A percentile compares a stretch with the other conserved stretches of the same genome.
Conservation (phyloP, 768 basidiomycete genomes). For the Rhizopogon sp. region DNA sequence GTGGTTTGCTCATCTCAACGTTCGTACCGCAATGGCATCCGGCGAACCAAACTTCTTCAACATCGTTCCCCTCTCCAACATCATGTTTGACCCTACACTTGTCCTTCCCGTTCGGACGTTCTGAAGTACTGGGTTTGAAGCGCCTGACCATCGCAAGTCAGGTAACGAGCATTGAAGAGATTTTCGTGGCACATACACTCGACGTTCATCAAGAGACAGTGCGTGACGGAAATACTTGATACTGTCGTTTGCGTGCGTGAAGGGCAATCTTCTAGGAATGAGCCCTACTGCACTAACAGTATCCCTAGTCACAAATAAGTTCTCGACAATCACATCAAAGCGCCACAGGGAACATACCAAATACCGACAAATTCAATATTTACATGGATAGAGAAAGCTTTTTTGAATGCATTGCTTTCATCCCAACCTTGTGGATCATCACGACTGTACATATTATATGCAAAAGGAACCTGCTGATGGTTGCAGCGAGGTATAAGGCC, state of each 20-base stretch:
- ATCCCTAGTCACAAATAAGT: constrained; percentile 45
- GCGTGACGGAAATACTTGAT: constrained; percentile 70
- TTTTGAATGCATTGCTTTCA: constrained; percentile 67
- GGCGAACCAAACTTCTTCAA: constrained; percentile 79
- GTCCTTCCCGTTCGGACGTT: constrained; percentile 38
- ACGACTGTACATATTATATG: constrained; percentile 57
- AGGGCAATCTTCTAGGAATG: constrained; percentile 61
- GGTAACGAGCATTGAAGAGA: constrained; percentile 22
- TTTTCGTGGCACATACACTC: constrained; percentile 30
- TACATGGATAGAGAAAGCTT: constrained; percentile 71
- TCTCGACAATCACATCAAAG: background rate
- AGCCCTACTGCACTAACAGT: constrained; percentile 70
- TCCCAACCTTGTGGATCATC: constrained; percentile 56
- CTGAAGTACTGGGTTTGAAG: constrained; percentile 24
- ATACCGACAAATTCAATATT: constrained; percentile 72
- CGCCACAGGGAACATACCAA: constrained; percentile 40
- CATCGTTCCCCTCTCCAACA: constrained; percentile 8
- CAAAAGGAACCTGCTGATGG: constrained; percentile 74
- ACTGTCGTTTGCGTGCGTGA: constrained; percentile 55
- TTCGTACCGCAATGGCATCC: constrained; percentile 65
- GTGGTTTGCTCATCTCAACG: background rate
- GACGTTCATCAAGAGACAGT: constrained; percentile 62
- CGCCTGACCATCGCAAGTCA: constrained; percentile 20
- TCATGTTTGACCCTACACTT: constrained; percentile 38
- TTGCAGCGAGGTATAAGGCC: constrained; percentile 69